These are phyloP conservation scores for Nevesoporus exiguus DNA, from an alignment of 768 basidiomycete genomes.

Conservation along the genomic window DNA sequence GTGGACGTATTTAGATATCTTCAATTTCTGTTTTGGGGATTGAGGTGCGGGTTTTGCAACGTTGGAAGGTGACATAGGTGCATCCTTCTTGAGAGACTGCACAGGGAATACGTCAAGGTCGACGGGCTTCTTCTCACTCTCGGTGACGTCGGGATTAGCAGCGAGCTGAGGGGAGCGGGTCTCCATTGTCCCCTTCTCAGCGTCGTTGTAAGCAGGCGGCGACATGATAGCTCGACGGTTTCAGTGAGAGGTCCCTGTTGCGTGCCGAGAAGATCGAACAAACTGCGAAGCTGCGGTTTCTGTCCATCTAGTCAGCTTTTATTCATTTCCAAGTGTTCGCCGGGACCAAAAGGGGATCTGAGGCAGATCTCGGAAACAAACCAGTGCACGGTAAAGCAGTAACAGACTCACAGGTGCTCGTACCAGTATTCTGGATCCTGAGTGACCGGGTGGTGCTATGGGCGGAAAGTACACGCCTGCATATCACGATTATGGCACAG, in stretches of 20 bases:
- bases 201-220: slow-evolving; percentile 45
- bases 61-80: slow-evolving; percentile 33
- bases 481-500: slow-evolving; percentile 1
- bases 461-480: background rate
- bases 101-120: slow-evolving; percentile 31
- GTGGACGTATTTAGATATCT: slow-evolving; percentile 55
- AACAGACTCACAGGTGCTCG: slow-evolving; percentile 11
- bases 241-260: slow-evolving; percentile 14
- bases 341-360: slow-evolving; percentile 10
- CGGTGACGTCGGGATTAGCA: slow-evolving; percentile 29
- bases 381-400: slow-evolving; percentile 3
- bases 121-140: slow-evolving; percentile 39
- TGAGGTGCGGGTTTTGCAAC: slow-evolving; percentile 34
- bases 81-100: slow-evolving; percentile 42
- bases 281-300: background rate
- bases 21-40: slow-evolving; percentile 46
- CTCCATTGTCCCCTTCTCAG: slow-evolving; percentile 58
- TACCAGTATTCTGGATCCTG: slow-evolving; percentile 15
- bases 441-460: slow-evolving; percentile 5
- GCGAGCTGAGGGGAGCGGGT: slow-evolving; percentile 34
- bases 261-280: slow-evolving; percentile 6
- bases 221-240: slow-evolving; percentile 37
- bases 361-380: slow-evolving; percentile 19
- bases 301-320: slow-evolving; percentile 17
- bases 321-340: slow-evolving; percentile 10